These are phyloP conservation scores for Fomitopsis pinicola DNA, from an alignment of 1,284 basidiomycete genomes.

Conservation along the genomic window DNA sequence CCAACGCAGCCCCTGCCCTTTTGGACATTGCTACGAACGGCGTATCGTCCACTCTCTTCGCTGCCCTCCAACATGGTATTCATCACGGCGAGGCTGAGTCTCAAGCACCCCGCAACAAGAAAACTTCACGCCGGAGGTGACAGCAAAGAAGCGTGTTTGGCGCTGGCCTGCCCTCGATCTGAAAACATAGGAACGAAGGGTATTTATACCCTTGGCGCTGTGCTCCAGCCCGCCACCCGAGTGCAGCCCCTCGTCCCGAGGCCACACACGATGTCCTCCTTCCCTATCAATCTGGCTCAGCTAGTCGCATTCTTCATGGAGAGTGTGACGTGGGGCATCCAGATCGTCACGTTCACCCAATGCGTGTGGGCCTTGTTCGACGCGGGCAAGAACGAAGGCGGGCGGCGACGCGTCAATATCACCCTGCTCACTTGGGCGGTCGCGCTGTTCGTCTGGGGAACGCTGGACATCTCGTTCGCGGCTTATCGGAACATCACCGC, in stretches of 20 bases:
- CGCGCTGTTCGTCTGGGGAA: slow-evolving; percentile 11
- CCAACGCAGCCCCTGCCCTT: too few relatives aligned
- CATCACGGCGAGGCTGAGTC: not conserved
- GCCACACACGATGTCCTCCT: not conserved
- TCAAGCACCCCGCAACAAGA: not conserved
- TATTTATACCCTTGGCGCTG: not conserved
- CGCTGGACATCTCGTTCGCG: slow-evolving; percentile 18
- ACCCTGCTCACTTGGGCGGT: not conserved
- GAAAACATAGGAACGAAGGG: not conserved
- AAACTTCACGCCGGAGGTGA: not conserved
- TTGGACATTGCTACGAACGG: too few relatives aligned
- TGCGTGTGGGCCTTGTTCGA: not conserved
- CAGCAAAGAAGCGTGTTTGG: not conserved
- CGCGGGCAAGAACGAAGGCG: not conserved
- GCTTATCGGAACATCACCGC: slow-evolving; percentile 20
- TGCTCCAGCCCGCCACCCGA: not conserved
- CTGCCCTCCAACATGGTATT: not conserved
- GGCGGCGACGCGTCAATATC: not conserved
- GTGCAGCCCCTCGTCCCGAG: not conserved
- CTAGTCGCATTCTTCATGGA: slow-evolving; percentile 4
- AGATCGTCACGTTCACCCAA: not conserved
- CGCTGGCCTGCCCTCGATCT: not conserved
- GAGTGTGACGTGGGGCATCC: slow-evolving; percentile 4
- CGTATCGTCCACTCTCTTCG: not conserved
- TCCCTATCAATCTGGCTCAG: slow-evolving; percentile 3